phyloP scores from a whole-genome alignment of 1,284 basidiomycete genomes.

The Lentinula novae-zelandiae region DNA sequence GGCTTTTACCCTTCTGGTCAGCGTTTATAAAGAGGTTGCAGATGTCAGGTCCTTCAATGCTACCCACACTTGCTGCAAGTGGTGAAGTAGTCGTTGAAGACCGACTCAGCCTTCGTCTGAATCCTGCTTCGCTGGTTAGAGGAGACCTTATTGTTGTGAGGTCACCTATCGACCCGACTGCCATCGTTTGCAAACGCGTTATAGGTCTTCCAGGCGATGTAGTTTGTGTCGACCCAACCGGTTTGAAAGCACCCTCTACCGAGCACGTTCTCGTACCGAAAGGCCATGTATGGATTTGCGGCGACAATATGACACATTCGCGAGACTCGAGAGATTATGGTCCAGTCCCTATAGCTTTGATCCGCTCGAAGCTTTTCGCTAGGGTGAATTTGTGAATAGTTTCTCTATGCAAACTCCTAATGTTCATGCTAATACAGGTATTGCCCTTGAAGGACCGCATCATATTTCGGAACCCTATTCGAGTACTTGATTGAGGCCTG shows the following conservation, averaged over 20 bases:
- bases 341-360: constrained; percentile 82
- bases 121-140: constrained; percentile 51
- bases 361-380: constrained; percentile 75
- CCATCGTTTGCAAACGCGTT: constrained; percentile 86
- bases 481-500: constrained; percentile 37
- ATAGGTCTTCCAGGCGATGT: constrained; percentile 89
- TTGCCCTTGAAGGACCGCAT: constrained; percentile 47
- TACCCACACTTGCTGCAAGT: constrained; percentile 67
- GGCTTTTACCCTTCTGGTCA: constrained; percentile 11
- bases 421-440: constrained; percentile 35
- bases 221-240: constrained; percentile 83
- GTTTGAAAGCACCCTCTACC: constrained; percentile 50
- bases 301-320: constrained; percentile 85
- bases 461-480: constrained; percentile 46
- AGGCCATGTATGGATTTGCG: constrained; percentile 90
- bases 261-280: constrained; percentile 76
- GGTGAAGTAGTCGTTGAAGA: constrained; percentile 67
- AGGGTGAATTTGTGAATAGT: constrained; percentile 47
- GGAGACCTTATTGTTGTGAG: constrained; percentile 83
- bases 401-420: neutral
- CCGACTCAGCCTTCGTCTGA: constrained; percentile 51
- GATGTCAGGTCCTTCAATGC: constrained; percentile 83
- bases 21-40: constrained; percentile 18
- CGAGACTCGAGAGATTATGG: constrained; percentile 90
- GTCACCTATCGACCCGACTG: constrained; percentile 70